Evolutionary conservation across 176 grass and related monocot species (phyloP).

Genomic region (Urochloa ruziziensis): DNA sequence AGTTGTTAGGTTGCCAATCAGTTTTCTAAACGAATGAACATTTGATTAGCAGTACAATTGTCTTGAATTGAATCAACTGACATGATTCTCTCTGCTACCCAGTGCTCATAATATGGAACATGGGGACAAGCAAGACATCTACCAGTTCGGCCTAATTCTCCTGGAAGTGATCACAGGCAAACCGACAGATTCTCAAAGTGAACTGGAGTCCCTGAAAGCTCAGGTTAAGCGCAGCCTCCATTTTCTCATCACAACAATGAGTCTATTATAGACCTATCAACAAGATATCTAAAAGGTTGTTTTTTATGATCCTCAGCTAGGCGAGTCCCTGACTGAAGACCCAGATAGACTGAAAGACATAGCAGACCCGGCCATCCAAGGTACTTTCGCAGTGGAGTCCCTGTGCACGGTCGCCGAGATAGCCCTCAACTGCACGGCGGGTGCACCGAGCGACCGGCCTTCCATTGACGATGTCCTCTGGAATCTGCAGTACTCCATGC

Average conservation of each 20-base stretch:
- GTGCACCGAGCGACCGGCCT: conserved; percentile 42
- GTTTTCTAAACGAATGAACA: not conserved
- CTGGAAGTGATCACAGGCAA: conserved; percentile 91
- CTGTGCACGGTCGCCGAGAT: conserved; percentile 58
- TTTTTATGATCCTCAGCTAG: conserved; percentile 37
- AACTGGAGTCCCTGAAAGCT: conserved; percentile 59
- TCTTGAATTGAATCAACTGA: not conserved
- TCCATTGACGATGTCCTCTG: conserved; percentile 80
- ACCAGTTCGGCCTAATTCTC: conserved; percentile 84
- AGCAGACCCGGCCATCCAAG: conserved; percentile 44
- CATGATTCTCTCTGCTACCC: conserved; percentile 4
- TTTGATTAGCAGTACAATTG: not conserved
- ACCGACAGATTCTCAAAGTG: conserved; percentile 32
- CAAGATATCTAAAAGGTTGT: not conserved
- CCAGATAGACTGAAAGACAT: conserved; percentile 53
- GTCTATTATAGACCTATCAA: not conserved
- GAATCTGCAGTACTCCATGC: conserved; percentile 93
- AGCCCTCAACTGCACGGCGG: conserved; percentile 60
- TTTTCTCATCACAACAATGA: not conserved
- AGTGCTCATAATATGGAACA: conserved; percentile 43
- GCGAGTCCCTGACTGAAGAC: conserved; percentile 49
- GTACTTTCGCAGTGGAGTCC: conserved; percentile 75
- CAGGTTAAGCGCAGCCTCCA: conserved; percentile 44
- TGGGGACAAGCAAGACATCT: conserved; percentile 74
- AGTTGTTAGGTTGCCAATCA: conserved; percentile 19